A percentile compares a stretch with the other conserved stretches of the same genome.
These are phyloP conservation scores for Gloeophyllum trabeum DNA, from an alignment of 768 basidiomycete species.

Conservation along the genomic window DNA sequence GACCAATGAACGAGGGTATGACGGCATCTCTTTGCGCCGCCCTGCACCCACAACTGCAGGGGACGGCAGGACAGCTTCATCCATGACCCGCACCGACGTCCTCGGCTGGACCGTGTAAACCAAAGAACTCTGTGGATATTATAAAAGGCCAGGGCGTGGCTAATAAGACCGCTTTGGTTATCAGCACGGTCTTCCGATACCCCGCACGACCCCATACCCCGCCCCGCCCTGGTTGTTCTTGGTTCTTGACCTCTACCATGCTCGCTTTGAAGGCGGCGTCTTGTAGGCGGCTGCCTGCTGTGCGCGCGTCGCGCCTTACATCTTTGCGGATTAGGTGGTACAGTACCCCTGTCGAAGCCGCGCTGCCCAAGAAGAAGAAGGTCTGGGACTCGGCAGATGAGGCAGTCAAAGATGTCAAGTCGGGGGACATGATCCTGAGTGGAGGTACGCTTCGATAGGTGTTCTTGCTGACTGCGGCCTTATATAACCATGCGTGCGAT, in stretches of 20 bases:
- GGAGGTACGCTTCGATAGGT: constrained; percentile 46
- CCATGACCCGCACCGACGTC: too few relatives aligned
- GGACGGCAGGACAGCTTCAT: too few relatives aligned
- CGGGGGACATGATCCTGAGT: constrained; percentile 65
- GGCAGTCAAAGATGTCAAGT: constrained; percentile 72
- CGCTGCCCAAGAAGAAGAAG: constrained; percentile 33
- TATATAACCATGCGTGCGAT: background rate
- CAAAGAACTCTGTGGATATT: too few relatives aligned
- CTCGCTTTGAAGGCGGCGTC: constrained; percentile 7
- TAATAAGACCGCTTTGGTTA: too few relatives aligned
- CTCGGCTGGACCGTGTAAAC: too few relatives aligned
- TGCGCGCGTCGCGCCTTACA: background rate
- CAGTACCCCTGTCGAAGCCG: constrained; percentile 15
- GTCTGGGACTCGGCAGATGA: constrained; percentile 72
- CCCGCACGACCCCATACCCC: too few relatives aligned
- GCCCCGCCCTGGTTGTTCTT: background rate
- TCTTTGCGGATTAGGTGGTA: constrained; percentile 9
- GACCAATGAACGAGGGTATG: too few relatives aligned
- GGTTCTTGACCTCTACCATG: constrained; percentile 4
- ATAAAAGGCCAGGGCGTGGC: too few relatives aligned
- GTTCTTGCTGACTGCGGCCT: background rate
- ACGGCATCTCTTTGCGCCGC: too few relatives aligned
- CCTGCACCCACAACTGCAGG: too few relatives aligned
- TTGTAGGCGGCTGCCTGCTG: constrained; percentile 7
- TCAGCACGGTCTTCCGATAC: too few relatives aligned